phyloP scores from a whole-genome alignment of 441 rosid genomes.

The Geranium incanum region DNA sequence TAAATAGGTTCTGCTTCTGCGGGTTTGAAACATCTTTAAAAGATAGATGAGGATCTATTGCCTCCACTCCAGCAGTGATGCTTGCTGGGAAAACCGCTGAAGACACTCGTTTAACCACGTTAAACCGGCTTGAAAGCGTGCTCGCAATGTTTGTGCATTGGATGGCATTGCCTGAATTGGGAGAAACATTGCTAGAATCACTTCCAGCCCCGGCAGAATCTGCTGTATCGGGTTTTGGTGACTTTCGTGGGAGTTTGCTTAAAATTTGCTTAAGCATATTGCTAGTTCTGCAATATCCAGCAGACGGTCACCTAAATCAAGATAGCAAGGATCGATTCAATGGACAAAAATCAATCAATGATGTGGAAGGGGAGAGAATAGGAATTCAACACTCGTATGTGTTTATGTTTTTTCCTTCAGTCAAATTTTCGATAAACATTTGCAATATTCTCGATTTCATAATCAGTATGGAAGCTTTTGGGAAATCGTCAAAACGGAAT shows the following conservation, averaged over 20 bases:
- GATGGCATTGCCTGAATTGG: conserved; percentile 32
- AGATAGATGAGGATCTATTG: conserved; percentile 60
- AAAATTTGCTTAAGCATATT: conserved; percentile 72
- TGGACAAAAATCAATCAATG: background rate
- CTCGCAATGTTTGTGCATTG: conserved; percentile 50
- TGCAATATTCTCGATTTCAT: background rate
- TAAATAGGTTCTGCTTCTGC: conserved; percentile 60
- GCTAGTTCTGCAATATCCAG: conserved; percentile 25
- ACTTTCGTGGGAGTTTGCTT: conserved; percentile 61
- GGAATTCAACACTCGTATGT: background rate
- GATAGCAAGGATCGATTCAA: background rate
- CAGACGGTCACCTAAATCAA: conserved; percentile 24
- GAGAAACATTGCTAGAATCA: conserved; percentile 38
- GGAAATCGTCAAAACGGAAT: background rate
- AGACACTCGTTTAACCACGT: conserved; percentile 74
- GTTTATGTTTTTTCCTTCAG: too few species aligned
- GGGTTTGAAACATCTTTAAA: conserved; percentile 62
- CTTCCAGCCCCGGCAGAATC: conserved; percentile 28
- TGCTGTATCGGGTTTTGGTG: conserved; percentile 36
- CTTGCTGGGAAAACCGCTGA: conserved; percentile 74
- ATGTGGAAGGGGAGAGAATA: background rate
- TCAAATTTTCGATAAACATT: background rate
- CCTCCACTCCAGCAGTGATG: conserved; percentile 58
- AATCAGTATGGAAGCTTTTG: background rate
- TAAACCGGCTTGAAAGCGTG: conserved; percentile 51